Percentiles rank a stretch among this genome's conserved stretches.
phyloP scores from a whole-genome alignment of 192 early-diverging fungal genomes.

The Podila epigama region DNA sequence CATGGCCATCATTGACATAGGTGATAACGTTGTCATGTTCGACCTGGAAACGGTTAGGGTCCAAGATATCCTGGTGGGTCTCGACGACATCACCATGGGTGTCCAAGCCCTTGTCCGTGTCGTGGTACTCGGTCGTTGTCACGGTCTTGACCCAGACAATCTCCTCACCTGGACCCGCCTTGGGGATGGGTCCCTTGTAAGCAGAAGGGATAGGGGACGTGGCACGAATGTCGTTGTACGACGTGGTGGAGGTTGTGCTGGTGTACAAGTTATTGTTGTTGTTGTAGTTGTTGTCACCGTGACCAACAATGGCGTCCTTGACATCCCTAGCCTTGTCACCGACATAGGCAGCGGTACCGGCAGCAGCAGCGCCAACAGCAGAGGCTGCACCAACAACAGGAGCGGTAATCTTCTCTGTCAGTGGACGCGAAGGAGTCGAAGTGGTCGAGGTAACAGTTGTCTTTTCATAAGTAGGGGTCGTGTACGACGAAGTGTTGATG shows the following conservation, averaged over 20 bases:
- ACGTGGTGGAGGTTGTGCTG: background rate
- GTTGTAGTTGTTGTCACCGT: no score
- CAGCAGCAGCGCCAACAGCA: constrained; percentile 1
- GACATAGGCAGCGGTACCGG: constrained; percentile 2
- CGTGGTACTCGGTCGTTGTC: constrained; percentile 13
- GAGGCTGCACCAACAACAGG: constrained; percentile 14
- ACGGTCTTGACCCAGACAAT: constrained; percentile 33
- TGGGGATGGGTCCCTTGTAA: constrained; percentile 11
- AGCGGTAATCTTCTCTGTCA: constrained; percentile 3
- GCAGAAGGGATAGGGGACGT: background rate
- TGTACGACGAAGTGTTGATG: background rate
- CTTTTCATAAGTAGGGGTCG: background rate
- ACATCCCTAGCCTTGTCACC: constrained; percentile 2
- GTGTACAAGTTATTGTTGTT: background rate
- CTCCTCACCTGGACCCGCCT: constrained; percentile 8
- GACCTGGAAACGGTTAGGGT: background rate
- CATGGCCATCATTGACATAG: constrained; percentile 1
- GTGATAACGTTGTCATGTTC: background rate
- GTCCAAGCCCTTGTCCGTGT: background rate
- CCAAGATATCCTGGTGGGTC: constrained; percentile 2
- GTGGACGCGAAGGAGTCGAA: background rate
- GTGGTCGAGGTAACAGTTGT: background rate
- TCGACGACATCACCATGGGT: constrained; percentile 11
- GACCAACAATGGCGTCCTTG: constrained; percentile 3
- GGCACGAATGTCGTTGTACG: background rate